A percentile compares a stretch with the other conserved stretches of the same genome.
These are phyloP conservation scores for Lathyrus sativus DNA, from an alignment of 306 rosid genomes.

Conservation along the genomic window DNA sequence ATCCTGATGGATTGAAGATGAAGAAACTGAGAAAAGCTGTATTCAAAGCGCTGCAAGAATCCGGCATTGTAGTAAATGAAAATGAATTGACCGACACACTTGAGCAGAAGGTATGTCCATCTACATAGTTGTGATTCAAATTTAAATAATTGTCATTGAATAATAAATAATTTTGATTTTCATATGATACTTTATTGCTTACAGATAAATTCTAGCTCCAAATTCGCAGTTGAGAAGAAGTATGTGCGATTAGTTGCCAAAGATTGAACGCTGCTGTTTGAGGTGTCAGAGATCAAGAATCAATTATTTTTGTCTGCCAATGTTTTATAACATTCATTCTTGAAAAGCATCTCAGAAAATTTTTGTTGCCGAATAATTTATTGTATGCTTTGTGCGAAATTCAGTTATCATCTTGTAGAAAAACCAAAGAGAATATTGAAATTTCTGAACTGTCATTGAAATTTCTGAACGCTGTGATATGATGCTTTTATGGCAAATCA, in stretches of 20 bases:
- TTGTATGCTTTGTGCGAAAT: slow-evolving; percentile 27
- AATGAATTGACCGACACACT: slow-evolving; percentile 52
- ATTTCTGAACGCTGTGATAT: slow-evolving; percentile 3
- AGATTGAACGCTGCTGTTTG: slow-evolving; percentile 40
- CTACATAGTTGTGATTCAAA: neutral
- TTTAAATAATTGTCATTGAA: neutral
- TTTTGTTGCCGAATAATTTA: slow-evolving; percentile 23
- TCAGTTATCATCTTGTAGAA: slow-evolving; percentile 22
- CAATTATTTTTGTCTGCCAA: slow-evolving; percentile 24
- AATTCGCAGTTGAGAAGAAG: slow-evolving; percentile 69
- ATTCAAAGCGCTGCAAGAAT: slow-evolving; percentile 61
- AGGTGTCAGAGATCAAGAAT: slow-evolving; percentile 7
- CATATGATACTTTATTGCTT: slow-evolving; percentile 28
- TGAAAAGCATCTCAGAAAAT: neutral
- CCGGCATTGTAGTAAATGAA: slow-evolving; percentile 64
- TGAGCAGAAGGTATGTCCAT: slow-evolving; percentile 61
- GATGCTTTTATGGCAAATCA: neutral
- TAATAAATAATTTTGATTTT: neutral
- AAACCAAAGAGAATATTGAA: slow-evolving; percentile 14
- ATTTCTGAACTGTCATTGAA: slow-evolving; percentile 6
- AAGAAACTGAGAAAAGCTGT: slow-evolving; percentile 69
- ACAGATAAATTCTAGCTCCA: slow-evolving; percentile 86
- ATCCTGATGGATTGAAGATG: slow-evolving; percentile 81
- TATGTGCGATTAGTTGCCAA: slow-evolving; percentile 63
- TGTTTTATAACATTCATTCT: slow-evolving; percentile 29